phyloP scores from a whole-genome alignment of 371 early-diverging fungal species.

The Mucor mucedo region DNA sequence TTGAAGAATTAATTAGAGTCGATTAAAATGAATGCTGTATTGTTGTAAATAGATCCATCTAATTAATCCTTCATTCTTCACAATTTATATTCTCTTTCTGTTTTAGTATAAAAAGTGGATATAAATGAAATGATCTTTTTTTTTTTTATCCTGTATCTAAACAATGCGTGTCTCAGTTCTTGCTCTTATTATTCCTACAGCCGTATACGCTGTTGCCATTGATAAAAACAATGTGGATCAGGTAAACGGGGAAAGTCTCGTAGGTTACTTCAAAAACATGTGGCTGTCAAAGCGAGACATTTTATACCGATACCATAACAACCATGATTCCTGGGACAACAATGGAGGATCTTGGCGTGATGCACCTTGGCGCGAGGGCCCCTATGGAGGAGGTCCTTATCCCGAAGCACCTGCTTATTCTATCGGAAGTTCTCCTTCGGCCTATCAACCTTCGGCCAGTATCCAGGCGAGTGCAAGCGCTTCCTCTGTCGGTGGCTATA shows the following conservation, averaged over 20 bases:
- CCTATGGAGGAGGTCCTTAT: too few species aligned
- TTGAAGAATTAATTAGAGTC: slow-evolving; percentile 40
- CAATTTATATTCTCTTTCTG: neutral
- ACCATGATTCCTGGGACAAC: neutral
- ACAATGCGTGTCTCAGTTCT: too few species aligned
- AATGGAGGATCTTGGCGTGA: neutral
- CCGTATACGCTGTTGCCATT: neutral
- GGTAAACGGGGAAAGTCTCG: too few species aligned
- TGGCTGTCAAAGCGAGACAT: too few species aligned
- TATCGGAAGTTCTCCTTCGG: too few species aligned
- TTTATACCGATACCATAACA: too few species aligned
- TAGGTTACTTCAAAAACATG: too few species aligned
- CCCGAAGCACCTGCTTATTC: too few species aligned
- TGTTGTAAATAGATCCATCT: slow-evolving; percentile 11
- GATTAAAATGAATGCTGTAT: slow-evolving; percentile 21
- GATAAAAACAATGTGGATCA: neutral
- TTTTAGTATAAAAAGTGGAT: neutral
- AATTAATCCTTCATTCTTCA: neutral
- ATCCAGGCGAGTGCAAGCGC: too few species aligned
- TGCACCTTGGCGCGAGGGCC: too few species aligned
- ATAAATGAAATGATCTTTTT: neutral
- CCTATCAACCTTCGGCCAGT: too few species aligned
- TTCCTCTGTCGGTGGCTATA: too few species aligned
- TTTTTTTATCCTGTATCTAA: neutral
- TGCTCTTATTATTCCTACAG: neutral